Conservation (phyloP, 192 early-diverging fungal genomes). For the Irineochytrium annulatum region DNA sequence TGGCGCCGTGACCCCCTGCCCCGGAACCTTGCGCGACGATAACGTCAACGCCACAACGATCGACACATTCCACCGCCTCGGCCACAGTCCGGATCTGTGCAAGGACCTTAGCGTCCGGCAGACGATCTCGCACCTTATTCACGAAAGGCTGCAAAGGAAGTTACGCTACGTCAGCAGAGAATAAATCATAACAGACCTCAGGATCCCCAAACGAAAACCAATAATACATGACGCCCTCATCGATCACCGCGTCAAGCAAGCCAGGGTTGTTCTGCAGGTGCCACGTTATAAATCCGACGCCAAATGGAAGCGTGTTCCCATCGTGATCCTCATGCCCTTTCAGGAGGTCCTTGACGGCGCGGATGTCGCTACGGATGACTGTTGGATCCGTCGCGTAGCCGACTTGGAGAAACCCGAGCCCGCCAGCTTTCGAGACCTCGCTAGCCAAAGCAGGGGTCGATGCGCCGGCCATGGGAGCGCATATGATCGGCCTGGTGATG, state of each 20-base stretch:
- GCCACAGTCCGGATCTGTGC: conserved; percentile 44
- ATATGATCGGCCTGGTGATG: conserved; percentile 36
- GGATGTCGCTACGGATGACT: neutral
- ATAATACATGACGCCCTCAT: conserved; percentile 13
- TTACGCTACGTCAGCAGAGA: neutral
- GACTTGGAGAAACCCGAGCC: conserved; percentile 16
- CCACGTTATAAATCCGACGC: conserved; percentile 43
- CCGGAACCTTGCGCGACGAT: conserved; percentile 49
- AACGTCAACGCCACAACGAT: conserved; percentile 37
- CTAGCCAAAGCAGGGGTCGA: conserved; percentile 32
- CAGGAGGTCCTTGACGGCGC: neutral
- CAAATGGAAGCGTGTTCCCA: too few relatives aligned
- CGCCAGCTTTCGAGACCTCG: conserved; percentile 39
- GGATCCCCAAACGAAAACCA: conserved; percentile 15
- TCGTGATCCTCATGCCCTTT: too few relatives aligned
- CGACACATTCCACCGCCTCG: conserved; percentile 35
- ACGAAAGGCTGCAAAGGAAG: neutral
- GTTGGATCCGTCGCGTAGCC: conserved; percentile 6
- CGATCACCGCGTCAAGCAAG: conserved; percentile 23
- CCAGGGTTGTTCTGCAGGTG: conserved; percentile 35
- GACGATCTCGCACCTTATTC: neutral
- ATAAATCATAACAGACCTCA: neutral
- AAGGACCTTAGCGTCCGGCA: conserved; percentile 27
- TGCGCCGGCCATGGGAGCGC: conserved; percentile 43
- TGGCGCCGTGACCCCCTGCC: conserved; percentile 43